Conservation (phyloP, 2,329 filamentous ascomycete species). For the Graphiopsis chlorocephala region DNA sequence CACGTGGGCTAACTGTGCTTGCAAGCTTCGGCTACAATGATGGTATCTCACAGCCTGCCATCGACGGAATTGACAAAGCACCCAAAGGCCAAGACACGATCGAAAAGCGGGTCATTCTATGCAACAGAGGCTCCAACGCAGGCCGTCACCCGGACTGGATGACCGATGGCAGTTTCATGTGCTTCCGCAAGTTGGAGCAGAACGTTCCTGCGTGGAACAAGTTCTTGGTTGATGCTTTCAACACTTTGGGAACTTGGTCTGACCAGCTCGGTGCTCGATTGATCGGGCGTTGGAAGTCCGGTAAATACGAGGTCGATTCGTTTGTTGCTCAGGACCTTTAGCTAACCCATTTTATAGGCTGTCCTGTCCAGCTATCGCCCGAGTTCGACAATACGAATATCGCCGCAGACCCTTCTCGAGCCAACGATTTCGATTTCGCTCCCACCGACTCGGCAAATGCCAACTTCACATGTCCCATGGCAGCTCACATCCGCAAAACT, state of each 20-base stretch:
- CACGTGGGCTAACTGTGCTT: not conserved
- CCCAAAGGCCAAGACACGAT: slow-evolving; percentile 35
- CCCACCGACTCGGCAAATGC: slow-evolving; percentile 11
- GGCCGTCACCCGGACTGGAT: slow-evolving; percentile 38
- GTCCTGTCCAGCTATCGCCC: slow-evolving; percentile 22
- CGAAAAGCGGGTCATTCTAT: slow-evolving; percentile 38
- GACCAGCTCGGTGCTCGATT: slow-evolving; percentile 44
- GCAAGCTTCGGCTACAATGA: slow-evolving; percentile 45
- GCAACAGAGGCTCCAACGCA: slow-evolving; percentile 35
- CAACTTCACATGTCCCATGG: slow-evolving; percentile 44
- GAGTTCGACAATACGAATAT: slow-evolving; percentile 34
- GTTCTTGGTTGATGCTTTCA: slow-evolving; percentile 38
- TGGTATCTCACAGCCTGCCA: slow-evolving; percentile 42
- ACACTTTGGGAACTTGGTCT: slow-evolving; percentile 25
- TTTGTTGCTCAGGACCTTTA: not conserved
- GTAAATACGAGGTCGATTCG: slow-evolving; percentile 2
- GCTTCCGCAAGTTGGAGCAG: slow-evolving; percentile 45
- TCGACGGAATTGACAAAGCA: slow-evolving; percentile 33
- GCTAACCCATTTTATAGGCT: slow-evolving; percentile 16
- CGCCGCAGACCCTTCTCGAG: slow-evolving; percentile 28
- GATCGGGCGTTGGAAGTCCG: slow-evolving; percentile 45
- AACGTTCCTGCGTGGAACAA: slow-evolving; percentile 46
- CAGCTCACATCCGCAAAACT: slow-evolving; percentile 49
- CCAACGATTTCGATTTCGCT: slow-evolving; percentile 41
- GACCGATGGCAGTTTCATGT: slow-evolving; percentile 45